Base-by-base conservation (phyloP, 148 eudicot genomes). In the Chenopodium quinoa region DNA sequence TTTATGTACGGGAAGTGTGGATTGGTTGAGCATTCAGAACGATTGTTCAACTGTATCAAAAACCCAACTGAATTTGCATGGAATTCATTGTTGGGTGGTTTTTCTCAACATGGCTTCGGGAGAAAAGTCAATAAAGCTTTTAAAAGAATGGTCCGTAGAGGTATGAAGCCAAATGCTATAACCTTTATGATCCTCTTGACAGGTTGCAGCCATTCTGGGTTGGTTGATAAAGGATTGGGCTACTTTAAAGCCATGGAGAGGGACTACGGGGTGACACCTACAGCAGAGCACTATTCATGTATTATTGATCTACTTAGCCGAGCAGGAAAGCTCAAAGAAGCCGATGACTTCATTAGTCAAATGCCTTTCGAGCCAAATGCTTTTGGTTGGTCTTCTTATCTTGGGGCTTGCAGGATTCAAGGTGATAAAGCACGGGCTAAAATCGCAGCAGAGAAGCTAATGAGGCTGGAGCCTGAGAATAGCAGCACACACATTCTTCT, bases 351-450 rank as follows among this genome's bases (percentile, higher is more conserved):
- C 78, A 87, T 89, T 46, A 76, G 73, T 23, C 48, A 48, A 23
- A 91, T 91, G 93, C 92, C 93, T 11, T 85, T 88, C 75, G 88
- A 86, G 81, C 93, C 91, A 79, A 88, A 86, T 81, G 86, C 89
- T 67, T 87, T 84, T 71, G 88, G 85, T 14, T 88, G 91, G 90
- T 84, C 87, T 80, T 89, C 91, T 54, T 89, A 86, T 77, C 89
- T 91, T 19, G 89, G 80, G 37, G 90, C 88, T 44, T 91, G 91
- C 75, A 83, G 82, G 82, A 82, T 71, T 29, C 85, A 80, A 48
- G 83, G 87, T 52, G 88, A 89, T 31, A 77, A 64, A 79, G 83
- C 82, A 66, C 76, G 89, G 70, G 93, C 90, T n/a, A 78, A 85
- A 76, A 31, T 81, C 52, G 90, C 89, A 5, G 87, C 87, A 37